These are phyloP conservation scores for Pseudogymnoascus sp. DNA, from an alignment of 2,329 filamentous ascomycete genomes.

Conservation along the genomic window DNA sequence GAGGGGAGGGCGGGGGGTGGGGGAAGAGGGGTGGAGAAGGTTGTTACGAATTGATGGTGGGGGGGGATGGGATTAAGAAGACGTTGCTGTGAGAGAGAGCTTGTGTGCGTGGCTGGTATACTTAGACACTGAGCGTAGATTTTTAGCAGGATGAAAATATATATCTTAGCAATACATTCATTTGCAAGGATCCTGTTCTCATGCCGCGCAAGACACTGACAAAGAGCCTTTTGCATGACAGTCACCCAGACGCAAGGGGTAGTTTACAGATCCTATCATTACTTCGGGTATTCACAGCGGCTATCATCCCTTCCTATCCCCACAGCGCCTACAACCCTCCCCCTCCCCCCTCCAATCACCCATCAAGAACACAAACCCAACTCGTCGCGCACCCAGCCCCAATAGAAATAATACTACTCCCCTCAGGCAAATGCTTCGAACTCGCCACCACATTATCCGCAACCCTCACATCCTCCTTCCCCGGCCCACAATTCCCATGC, in stretches of 20 bases:
- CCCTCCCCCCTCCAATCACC: neutral
- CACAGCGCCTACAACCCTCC: neutral
- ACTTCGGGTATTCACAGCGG: neutral
- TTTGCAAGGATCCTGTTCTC: neutral
- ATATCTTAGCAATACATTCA: neutral
- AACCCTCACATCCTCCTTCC: conserved; percentile 58
- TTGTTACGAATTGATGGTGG: neutral
- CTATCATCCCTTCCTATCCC: neutral
- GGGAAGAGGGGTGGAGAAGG: neutral
- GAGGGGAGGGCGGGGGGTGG: neutral
- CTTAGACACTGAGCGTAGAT: neutral
- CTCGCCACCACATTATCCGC: conserved; percentile 61
- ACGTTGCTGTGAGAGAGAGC: neutral
- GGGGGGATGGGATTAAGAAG: neutral
- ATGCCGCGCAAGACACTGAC: neutral
- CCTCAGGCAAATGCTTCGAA: conserved; percentile 44
- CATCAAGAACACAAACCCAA: conserved; percentile 53
- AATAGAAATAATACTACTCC: conserved; percentile 49
- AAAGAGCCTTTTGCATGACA: neutral
- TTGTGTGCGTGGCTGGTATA: neutral
- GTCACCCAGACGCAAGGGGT: neutral
- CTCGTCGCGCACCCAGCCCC: conserved; percentile 89
- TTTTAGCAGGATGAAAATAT: neutral
- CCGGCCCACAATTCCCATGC: conserved; percentile 87
- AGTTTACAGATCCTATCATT: neutral